phyloP scores from a whole-genome alignment of 345 rosid species.

The Gossypium longicalyx region DNA sequence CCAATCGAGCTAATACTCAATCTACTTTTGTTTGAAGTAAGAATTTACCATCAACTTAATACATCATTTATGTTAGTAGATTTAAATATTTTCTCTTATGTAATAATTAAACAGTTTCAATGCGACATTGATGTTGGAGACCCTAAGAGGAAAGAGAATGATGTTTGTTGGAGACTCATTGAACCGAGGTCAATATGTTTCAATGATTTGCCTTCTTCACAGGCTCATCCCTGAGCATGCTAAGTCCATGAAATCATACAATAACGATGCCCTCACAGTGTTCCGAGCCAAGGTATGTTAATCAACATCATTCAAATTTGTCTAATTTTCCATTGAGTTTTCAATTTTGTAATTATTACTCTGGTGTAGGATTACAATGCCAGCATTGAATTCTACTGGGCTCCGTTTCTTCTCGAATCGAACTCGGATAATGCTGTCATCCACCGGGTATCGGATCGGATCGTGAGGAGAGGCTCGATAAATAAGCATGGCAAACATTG shows the following conservation, averaged over 20 bases:
- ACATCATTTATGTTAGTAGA: not conserved
- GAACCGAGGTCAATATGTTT: constrained; percentile 86
- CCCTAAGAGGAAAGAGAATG: constrained; percentile 82
- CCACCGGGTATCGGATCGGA: constrained; percentile 69
- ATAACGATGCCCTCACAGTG: constrained; percentile 61
- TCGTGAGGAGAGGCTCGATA: constrained; percentile 80
- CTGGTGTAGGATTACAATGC: constrained; percentile 72
- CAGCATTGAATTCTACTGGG: constrained; percentile 96
- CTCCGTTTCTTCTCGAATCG: constrained; percentile 97
- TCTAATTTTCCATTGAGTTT: not conserved
- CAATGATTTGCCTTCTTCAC: constrained; percentile 92
- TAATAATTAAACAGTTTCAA: constrained; percentile 51
- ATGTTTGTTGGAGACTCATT: constrained; percentile 90
- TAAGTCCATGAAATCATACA: constrained; percentile 69
- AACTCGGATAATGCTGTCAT: constrained; percentile 74
- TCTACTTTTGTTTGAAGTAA: not conserved
- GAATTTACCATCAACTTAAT: not conserved
- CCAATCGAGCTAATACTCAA: too few relatives aligned
- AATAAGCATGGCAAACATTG: constrained; percentile 86
- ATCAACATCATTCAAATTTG: not conserved
- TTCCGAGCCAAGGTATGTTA: constrained; percentile 70
- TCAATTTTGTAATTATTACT: not conserved
- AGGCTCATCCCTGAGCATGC: constrained; percentile 55
- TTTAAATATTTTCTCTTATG: not conserved
- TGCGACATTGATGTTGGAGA: constrained; percentile 78